Evolutionary conservation across 2,329 filamentous ascomycete species (phyloP), one percentile per base, ranked within the genome.

Genomic region (Leptographium procerum): DNA sequence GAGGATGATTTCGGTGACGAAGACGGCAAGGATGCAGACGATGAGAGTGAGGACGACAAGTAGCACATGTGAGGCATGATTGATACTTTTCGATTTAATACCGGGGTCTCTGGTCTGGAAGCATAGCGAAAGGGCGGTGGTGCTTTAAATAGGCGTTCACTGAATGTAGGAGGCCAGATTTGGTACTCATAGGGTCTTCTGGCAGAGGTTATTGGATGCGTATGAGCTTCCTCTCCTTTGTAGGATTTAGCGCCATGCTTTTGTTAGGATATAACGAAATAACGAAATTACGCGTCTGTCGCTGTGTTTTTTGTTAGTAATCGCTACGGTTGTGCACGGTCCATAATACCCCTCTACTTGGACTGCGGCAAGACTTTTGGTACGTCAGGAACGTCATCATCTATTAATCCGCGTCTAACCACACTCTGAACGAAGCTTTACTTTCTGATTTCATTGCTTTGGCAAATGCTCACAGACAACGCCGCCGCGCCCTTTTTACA

Each of bases 21-120:
- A 28, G 77, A 78, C 10, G 81, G 81, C 10, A 80, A 81, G 14
- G 76, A 77, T 2, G 79, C 84, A 26, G 82, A 81, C 8, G 79
- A 79, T 19, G 77, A 79, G 11, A 75, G 77, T 24, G 77, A 79
- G 47, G 72, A 74, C 19, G 69, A 72, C 22, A 52, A 50, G 29
- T 57, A 43, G 53, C 7, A 14, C 19, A 16, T 16, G n/a, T 9
- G 19, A 11, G 10, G 53, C 10, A 26, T n/a, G 22, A n/a, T 13
- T 45, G n/a, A n/a, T 19, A 9, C n/a, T 52, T n/a, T 6, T 48
- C 10, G 28, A 24, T 22, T 11, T 53, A 1, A 34, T 33, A 50
- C 47, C 11, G 47, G 22, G 5, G 9, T n/a, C 7, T 7, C n/a
- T 43, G n/a, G 40, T 43, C 14, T 6, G 19, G n/a, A 5, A n/a